Evolutionary conservation across 148 eudicot genomes (phyloP).

Genomic region (Rhododendron ovatum): DNA sequence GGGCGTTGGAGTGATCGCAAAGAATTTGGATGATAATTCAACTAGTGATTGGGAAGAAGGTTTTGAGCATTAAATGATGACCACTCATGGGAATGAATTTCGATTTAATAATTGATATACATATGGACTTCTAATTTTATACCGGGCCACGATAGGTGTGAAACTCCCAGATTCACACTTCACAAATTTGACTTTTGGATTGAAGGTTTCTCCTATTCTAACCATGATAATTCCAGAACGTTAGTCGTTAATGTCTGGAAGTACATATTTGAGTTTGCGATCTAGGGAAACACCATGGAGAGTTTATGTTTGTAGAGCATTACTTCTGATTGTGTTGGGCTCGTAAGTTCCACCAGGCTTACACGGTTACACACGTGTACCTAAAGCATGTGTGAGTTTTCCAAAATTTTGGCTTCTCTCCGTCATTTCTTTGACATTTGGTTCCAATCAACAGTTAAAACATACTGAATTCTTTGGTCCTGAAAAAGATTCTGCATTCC

Average conservation of each 20-base stretch:
- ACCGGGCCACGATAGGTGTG: neutral
- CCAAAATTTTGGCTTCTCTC: neutral
- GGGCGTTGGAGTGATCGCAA: neutral
- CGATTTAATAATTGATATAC: neutral
- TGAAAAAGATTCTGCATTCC: neutral
- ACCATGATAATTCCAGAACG: neutral
- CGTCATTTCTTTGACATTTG: neutral
- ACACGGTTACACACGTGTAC: no score
- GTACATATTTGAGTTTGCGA: neutral
- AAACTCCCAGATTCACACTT: neutral
- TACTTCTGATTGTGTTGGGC: neutral
- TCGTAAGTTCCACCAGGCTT: neutral
- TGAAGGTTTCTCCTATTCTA: neutral
- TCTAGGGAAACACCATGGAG: neutral
- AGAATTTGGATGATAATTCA: slow-evolving; percentile 3
- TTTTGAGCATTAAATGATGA: neutral
- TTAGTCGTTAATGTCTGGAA: neutral
- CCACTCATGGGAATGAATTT: neutral
- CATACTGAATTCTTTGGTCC: neutral
- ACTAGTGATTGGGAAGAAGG: neutral
- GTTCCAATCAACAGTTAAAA: neutral
- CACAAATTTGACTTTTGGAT: neutral
- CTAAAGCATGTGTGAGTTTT: neutral
- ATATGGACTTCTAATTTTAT: neutral
- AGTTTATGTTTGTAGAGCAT: neutral